phyloP scores from a whole-genome alignment of 371 early-diverging fungal genomes.

The Rhizopus stolonifer region DNA sequence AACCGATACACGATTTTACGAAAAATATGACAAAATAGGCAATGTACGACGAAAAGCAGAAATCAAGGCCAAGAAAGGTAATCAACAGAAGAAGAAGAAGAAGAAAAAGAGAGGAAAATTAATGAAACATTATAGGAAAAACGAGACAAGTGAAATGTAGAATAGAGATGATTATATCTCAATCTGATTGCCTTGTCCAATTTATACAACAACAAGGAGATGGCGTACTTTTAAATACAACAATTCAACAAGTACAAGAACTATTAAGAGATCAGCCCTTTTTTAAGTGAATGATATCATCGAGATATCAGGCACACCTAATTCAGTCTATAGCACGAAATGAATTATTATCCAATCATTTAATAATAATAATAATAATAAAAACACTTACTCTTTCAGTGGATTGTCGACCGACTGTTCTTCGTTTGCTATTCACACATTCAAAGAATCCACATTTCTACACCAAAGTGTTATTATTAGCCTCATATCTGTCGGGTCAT shows the following conservation, averaged over 20 bases:
- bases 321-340: conserved; percentile 48
- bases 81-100: conserved; percentile 6
- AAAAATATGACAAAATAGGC: conserved; percentile 38
- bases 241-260: conserved; percentile 17
- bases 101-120: neutral
- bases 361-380: too few species aligned
- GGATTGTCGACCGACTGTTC: too few species aligned
- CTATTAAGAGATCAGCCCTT: conserved; percentile 22
- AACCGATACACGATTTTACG: conserved; percentile 36
- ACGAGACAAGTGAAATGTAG: conserved; percentile 45
- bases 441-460: conserved; percentile 31
- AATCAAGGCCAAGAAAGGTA: conserved; percentile 31
- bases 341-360: too few species aligned
- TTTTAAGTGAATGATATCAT: conserved; percentile 50
- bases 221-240: conserved; percentile 20
- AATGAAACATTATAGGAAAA: conserved; percentile 8
- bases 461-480: neutral
- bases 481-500: too few species aligned
- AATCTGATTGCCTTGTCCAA: conserved; percentile 32
- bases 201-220: conserved; percentile 48
- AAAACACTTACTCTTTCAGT: neutral
- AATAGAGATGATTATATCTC: conserved; percentile 37
- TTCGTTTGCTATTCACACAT: conserved; percentile 8
- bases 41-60: conserved; percentile 37
- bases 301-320: conserved; percentile 55